Evolutionary conservation across 163 green algal species (phyloP), one percentile per base, ranked within the genome.

Genomic region (Volvox carteri): DNA sequence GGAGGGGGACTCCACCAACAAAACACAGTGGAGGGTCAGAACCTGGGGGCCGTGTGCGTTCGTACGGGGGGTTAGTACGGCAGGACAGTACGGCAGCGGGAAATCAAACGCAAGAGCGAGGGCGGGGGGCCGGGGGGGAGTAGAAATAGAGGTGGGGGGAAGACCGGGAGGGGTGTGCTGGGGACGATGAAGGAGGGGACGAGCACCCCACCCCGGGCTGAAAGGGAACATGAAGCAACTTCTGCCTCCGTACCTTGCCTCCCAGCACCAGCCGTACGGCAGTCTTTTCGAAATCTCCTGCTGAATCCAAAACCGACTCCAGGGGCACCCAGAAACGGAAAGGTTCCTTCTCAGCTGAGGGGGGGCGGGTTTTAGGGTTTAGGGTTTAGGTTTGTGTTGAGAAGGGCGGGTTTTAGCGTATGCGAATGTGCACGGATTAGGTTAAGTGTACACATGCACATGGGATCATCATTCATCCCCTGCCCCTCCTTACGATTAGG

Each of bases 201-300:
- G 50, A 16, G 50, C 12, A n/a, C n/a, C n/a, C n/a, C n/a, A n/a
- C n/a, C n/a, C n/a, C n/a, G n/a, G n/a, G n/a, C n/a, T n/a, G n/a
- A n/a, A n/a, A n/a, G n/a, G n/a, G n/a, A n/a, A n/a, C n/a, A n/a
- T 58, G 50, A 12, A 58, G 12, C 50, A 25, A 25, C 12, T 58
- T 16, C 50, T 25, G 50, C 42, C 2, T 12, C 46, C 28, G 4
- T 58, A 87, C 41, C 86, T 91, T 92, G 19, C 65, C 68, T 30
- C 68, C 85, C 79, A 93, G 83, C 60, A 94, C 86, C 21, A 60
- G 74, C 6, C 92, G 50, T 14, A 44, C 44, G 21, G 92, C 85
- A 25, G 72, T 77, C 58, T 89, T 90, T 39, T 90, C 78, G 60
- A 93, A 94, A 9, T 93, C 88, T 25, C 88, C 19, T 21, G 8